Evolutionary conservation across 805 yeast species (phyloP).

Genomic region (Yarrowia alimentaria): DNA sequence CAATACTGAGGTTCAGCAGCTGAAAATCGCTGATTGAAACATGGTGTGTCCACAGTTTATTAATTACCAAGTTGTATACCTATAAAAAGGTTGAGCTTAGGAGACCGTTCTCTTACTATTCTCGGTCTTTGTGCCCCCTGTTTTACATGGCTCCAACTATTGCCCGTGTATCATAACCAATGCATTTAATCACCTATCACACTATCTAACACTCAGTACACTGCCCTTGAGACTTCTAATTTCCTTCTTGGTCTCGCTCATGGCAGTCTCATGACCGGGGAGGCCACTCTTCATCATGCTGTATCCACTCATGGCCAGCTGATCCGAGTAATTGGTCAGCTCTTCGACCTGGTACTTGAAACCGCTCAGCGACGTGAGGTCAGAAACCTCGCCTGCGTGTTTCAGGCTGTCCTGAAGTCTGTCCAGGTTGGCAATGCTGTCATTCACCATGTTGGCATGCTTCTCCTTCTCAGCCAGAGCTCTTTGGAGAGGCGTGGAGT

Average conservation of each 20-base stretch:
- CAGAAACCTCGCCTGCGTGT: conserved; percentile 5
- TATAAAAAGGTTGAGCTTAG: too few species aligned
- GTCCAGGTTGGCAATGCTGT: conserved; percentile 12
- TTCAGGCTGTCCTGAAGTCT: conserved; percentile 4
- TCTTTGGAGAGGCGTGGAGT: conserved; percentile 17
- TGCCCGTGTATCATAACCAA: not conserved
- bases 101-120: too few species aligned
- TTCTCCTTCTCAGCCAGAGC: conserved; percentile 21
- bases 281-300: conserved; percentile 12
- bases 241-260: conserved; percentile 24
- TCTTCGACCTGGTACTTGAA: conserved; percentile 26
- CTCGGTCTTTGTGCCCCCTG: too few species aligned
- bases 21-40: too few species aligned
- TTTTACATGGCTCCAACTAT: too few species aligned
- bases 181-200: not conserved
- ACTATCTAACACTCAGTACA: conserved; percentile 5
- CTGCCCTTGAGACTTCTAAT: conserved; percentile 17
- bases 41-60: too few species aligned
- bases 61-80: too few species aligned
- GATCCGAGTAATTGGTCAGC: conserved; percentile 21
- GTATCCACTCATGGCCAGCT: conserved; percentile 19
- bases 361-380: conserved; percentile 1
- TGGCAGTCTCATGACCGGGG: conserved; percentile 19
- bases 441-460: conserved; percentile 6
- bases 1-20: too few species aligned